Evolutionary conservation across 805 yeast genomes (phyloP), one percentile per base, ranked within the genome.

Genomic region (Ogataea pini): DNA sequence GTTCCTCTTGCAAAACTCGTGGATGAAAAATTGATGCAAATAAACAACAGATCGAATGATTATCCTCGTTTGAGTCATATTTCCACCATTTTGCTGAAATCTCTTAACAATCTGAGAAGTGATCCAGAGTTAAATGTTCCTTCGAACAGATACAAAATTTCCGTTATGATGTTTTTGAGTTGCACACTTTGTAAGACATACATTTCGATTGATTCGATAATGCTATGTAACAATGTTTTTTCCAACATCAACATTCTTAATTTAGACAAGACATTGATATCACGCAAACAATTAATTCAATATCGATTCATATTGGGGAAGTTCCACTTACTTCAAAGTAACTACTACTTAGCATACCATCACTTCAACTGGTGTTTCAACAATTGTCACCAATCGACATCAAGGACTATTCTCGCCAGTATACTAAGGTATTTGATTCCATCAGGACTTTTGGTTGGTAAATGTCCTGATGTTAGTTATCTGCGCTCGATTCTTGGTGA

Each of bases 191-290:
- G 85, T 60, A 69, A 66, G 51, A 65, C 78, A 0, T 82, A 82
- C 60, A 78, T 79, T 59, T 67, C 63, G 33, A 73, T 82, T 18
- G 76, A 72, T 25, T 79, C 77, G 25, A 85, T 86, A 5, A 68
- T 80, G 54, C 64, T 80, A 14, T 82, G 87, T 63, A 73, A 80
- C 29, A 81, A 82, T 55, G 80, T 82, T 33, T 80, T 81, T 57
- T 74, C 83, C 28, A 82, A 82, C 60, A 76, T 82, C 69, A 79
- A 76, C 55, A 77, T 73, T 41, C 71, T 82, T 16, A 67, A 69
- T 19, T 64, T 82, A 33, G 71, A 69, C 33, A 72, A 73, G 44
- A 54, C 53, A 3, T 62, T 68, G n/a, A 79, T 73, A 34, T 60
- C 72, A 3, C 68, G 57, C 36, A 62, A 72, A 14, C 79, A 79